Evolutionary conservation across 2,329 filamentous ascomycete genomes (phyloP).

Genomic region (Arthrobotrys pseudoclavata): DNA sequence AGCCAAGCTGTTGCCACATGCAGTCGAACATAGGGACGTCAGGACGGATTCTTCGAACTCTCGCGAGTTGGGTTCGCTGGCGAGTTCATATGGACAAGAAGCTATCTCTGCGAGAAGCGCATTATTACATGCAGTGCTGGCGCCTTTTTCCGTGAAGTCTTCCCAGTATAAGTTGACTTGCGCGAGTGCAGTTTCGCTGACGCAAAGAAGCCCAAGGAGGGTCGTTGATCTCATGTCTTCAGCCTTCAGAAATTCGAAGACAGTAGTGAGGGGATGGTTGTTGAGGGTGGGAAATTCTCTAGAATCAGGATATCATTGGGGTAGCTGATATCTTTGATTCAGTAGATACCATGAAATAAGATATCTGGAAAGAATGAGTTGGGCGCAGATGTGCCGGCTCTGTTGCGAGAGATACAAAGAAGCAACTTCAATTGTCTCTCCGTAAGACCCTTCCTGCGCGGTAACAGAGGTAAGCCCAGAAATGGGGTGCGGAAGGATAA

Average conservation of each 20-base stretch:
- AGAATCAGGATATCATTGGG: constrained; percentile 37
- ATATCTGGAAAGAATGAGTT: constrained; percentile 4
- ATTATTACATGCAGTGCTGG: constrained; percentile 43
- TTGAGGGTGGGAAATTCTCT: constrained; percentile 6
- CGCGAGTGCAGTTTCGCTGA: constrained; percentile 31
- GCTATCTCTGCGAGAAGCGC: constrained; percentile 45
- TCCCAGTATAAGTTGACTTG: constrained; percentile 49
- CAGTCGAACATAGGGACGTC: constrained; percentile 39
- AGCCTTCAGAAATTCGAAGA: constrained; percentile 27
- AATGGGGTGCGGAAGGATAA: constrained; percentile 19
- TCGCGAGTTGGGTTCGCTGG: constrained; percentile 43
- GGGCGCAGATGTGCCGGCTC: constrained; percentile 17
- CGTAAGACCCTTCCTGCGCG: constrained; percentile 11
- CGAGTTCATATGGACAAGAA: constrained; percentile 49
- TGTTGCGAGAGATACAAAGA: constrained; percentile 8
- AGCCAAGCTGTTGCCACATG: constrained; percentile 35
- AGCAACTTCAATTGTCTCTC: constrained; percentile 17
- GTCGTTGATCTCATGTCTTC: constrained; percentile 43
- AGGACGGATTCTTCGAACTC: constrained; percentile 41
- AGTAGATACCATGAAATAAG: constrained; percentile 18
- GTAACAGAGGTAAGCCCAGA: constrained; percentile 14
- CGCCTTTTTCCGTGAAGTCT: constrained; percentile 46
- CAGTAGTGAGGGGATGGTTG: constrained; percentile 22
- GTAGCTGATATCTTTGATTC: constrained; percentile 27
- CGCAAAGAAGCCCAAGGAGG: constrained; percentile 42